These are phyloP conservation scores for Phlebiopsis flavidoalba DNA, from an alignment of 768 basidiomycete species.

Conservation along the genomic window DNA sequence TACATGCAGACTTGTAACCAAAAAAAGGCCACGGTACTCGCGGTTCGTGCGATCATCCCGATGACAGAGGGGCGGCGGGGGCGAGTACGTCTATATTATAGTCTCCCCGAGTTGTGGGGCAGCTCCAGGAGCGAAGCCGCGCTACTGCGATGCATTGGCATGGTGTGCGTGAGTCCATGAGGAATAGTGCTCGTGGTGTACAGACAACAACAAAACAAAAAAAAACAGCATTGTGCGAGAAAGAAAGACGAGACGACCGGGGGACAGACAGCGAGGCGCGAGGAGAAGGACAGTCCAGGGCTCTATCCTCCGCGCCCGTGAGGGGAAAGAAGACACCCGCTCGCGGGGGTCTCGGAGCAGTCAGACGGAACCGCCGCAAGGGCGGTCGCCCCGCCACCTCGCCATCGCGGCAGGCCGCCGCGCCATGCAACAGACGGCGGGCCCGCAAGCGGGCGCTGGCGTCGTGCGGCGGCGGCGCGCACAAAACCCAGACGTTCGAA, in stretches of 20 bases:
- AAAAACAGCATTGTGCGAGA: not conserved
- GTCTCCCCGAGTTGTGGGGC: no score
- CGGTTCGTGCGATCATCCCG: conserved; percentile 1
- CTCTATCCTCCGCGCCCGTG: not conserved
- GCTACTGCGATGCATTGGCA: conserved; percentile 1
- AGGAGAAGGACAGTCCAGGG: conserved; percentile 9
- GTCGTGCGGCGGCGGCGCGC: conserved; percentile 5
- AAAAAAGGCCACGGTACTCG: not conserved
- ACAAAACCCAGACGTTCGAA: conserved; percentile 16
- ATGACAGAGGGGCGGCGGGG: not conserved
- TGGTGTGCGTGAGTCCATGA: conserved; percentile 11
- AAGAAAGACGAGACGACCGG: conserved; percentile 11
- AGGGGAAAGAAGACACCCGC: not conserved
- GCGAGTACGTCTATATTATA: no score
- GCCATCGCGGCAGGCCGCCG: not conserved
- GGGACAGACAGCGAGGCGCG: conserved; percentile 5
- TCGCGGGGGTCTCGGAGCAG: not conserved
- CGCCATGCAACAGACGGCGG: not conserved
- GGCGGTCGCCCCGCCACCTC: not conserved
- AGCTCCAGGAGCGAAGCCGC: conserved; percentile 16
- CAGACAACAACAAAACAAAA: not conserved
- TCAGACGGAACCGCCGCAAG: conserved; percentile 1
- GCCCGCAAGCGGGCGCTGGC: conserved; percentile 18
- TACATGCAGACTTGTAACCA: conserved; percentile 4
- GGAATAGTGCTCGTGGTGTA: not conserved